phyloP scores from a whole-genome alignment of 2,329 filamentous ascomycete genomes.

The Penicillium sumatraense region DNA sequence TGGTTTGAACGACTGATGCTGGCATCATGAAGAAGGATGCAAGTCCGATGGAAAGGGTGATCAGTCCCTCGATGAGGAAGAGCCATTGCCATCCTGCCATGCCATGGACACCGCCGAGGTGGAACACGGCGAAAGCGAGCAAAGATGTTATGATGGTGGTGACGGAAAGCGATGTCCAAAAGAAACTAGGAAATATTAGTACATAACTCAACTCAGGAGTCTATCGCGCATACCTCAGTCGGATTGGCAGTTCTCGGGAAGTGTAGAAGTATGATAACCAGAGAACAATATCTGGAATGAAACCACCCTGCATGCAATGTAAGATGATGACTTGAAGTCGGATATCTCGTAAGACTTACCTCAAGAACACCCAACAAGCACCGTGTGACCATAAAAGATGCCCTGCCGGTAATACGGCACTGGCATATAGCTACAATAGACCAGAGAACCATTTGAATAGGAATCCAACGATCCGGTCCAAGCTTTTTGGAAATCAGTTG shows the following conservation, averaged over 20 bases:
- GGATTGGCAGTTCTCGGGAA: constrained; percentile 64
- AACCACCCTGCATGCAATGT: constrained; percentile 50
- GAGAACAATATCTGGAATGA: constrained; percentile 66
- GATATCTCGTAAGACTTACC: constrained; percentile 11
- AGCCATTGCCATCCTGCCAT: constrained; percentile 54
- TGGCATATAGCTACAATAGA: constrained; percentile 54
- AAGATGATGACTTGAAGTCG: not conserved
- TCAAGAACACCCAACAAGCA: constrained; percentile 49
- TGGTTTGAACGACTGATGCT: constrained; percentile 56
- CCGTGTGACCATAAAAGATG: constrained; percentile 44
- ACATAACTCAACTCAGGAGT: not conserved
- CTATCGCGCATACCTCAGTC: constrained; percentile 49
- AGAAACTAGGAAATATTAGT: constrained; percentile 50
- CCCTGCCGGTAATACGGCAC: constrained; percentile 49
- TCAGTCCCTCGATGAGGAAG: constrained; percentile 61
- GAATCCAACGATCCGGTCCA: constrained; percentile 61
- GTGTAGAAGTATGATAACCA: constrained; percentile 68
- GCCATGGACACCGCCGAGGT: constrained; percentile 34
- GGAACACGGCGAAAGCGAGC: constrained; percentile 42
- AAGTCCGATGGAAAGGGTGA: constrained; percentile 60
- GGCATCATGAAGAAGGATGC: constrained; percentile 62
- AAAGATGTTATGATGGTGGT: constrained; percentile 41
- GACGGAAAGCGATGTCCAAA: constrained; percentile 66
- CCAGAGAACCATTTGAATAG: constrained; percentile 58
- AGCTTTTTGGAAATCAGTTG: constrained; percentile 61